Evolutionary conservation across 1,284 basidiomycete genomes (phyloP), one percentile per base, ranked within the genome.

Genomic region (Inonotus hispidus): DNA sequence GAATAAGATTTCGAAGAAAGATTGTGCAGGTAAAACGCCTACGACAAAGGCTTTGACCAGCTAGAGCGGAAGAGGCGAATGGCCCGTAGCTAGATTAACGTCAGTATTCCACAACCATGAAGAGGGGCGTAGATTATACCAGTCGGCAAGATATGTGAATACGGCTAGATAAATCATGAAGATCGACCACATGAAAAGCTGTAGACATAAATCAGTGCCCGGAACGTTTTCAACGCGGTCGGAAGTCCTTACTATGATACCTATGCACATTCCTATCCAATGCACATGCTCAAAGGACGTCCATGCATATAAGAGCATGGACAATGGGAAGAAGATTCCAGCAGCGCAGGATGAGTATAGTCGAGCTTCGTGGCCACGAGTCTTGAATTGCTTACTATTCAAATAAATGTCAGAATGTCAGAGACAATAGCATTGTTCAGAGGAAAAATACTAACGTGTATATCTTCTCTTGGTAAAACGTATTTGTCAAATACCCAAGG

Each of bases 41-140:
- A 82, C 89, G 79, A 64, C 79, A 82, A 43, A 92, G 74, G 69
- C 84, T 87, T 71, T 92, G 90, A 0, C 87, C 90, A 0, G 90
- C 90, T 19, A 91, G 73, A 0, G 90, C 89, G 1, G 87, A 90
- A 0, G 87, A 89, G 3, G 90, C 90, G 64, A 85, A 92, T 1
- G 84, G 79, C 0, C 85, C 85, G 62, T 89, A 88, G 66, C 85
- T 87, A 53, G 16, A 38, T 37, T 45, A 56, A 52, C 19, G 38
- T 25, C 1, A 4, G 38, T 19, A 3, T 4, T 71, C 79, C n/a
- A 43, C 8, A 43, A 43, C 7, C 16, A 43, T 6, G 41, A 43
- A 8, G 8, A 43, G 41, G 16, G 16, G 7, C 41, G 19, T 7
- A n/a, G 16, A 7, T 16, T 16, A 29, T 67, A 88, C 84, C 85